Conservation (phyloP, 2,329 filamentous ascomycete species). For the Lachnellula cervina region DNA sequence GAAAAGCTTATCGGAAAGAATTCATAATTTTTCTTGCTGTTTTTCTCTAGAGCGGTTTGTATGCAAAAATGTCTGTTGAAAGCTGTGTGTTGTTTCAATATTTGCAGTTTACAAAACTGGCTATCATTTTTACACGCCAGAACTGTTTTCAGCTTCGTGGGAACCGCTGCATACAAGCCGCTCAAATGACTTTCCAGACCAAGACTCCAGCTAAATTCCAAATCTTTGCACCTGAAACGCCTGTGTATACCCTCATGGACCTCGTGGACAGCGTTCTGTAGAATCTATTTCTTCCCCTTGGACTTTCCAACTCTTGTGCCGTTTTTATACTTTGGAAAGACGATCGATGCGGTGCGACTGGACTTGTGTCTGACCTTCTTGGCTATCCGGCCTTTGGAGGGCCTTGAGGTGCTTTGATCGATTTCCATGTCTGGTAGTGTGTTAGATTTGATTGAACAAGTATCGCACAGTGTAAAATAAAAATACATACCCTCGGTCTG, state of each 20-base stretch:
- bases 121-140: background rate
- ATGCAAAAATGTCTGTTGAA: background rate
- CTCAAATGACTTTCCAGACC: background rate
- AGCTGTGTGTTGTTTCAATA: background rate
- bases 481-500: conserved; percentile 22
- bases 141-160: background rate
- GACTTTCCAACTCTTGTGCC: conserved; percentile 38
- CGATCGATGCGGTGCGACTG: conserved; percentile 49
- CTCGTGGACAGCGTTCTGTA: background rate
- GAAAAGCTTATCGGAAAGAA: conserved; percentile 9
- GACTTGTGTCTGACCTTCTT: conserved; percentile 46
- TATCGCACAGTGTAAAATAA: background rate
- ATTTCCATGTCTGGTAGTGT: conserved; percentile 51
- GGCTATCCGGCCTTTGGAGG: conserved; percentile 46
- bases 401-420: conserved; percentile 39
- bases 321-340: conserved; percentile 55
- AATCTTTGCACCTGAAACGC: conserved; percentile 5
- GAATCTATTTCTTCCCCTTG: conserved; percentile 21
- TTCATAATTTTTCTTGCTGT: background rate
- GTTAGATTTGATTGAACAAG: conserved; percentile 3
- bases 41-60: background rate
- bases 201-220: conserved; percentile 8
- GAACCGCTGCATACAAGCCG: background rate
- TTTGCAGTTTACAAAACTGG: background rate
- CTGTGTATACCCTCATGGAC: background rate